Conservation (phyloP, 2,329 filamentous ascomycete species). For the Paraphaeosphaeria sporulosa region DNA sequence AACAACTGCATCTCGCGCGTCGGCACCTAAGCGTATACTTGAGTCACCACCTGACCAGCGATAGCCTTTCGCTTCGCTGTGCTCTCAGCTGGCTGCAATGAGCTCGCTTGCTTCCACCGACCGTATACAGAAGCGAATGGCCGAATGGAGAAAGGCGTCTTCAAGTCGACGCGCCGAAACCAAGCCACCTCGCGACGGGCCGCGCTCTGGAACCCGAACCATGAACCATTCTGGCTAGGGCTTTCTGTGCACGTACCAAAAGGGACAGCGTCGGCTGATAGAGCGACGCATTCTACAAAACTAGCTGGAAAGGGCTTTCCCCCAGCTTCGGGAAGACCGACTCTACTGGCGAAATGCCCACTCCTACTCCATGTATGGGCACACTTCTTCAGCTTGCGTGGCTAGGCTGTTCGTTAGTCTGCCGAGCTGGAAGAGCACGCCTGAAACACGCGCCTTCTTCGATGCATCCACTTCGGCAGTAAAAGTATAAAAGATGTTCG, state of each 20-base stretch:
- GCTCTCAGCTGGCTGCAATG: neutral
- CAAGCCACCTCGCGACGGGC: conserved; percentile 1
- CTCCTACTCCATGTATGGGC: neutral
- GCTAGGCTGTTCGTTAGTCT: neutral
- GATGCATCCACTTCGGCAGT: neutral
- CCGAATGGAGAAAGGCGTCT: neutral
- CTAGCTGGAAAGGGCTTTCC: neutral
- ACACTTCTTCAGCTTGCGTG: neutral
- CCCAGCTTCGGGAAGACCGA: neutral
- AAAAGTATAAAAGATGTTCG: neutral
- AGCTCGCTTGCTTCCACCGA: neutral
- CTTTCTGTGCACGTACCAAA: neutral
- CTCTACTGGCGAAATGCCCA: neutral
- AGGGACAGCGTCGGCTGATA: neutral
- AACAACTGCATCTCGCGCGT: too few relatives aligned
- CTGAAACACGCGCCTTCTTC: neutral
- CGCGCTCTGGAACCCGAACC: neutral
- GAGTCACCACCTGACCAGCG: neutral
- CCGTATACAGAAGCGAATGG: neutral
- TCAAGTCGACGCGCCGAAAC: neutral
- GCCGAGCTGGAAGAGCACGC: neutral
- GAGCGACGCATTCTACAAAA: neutral
- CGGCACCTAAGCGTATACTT: neutral
- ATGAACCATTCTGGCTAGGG: neutral
- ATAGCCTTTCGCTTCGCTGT: neutral